Evolutionary conservation across 148 eudicot genomes (phyloP), one percentile per base, ranked within the genome.

Genomic region (Mesembryanthemum crystallinum): DNA sequence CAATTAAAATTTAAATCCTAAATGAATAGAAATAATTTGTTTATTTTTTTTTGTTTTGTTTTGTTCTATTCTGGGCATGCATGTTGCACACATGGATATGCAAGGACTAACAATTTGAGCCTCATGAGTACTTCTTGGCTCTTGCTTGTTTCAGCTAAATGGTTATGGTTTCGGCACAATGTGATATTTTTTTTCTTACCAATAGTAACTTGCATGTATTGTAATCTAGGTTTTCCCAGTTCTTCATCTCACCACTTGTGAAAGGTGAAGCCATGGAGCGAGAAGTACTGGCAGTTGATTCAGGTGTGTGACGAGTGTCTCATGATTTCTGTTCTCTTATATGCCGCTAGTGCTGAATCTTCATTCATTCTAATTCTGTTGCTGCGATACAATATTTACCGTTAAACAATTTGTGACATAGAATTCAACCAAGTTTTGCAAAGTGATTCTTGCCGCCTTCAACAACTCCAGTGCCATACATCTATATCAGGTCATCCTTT

Each of bases 351-450:
- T 58, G 4, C 54, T 65, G 27, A 43, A 23, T 27, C 47, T 68
- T 15, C 27, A 11, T 28, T 27, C 10, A 7, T 55, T 78, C 27
- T 70, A 21, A 3, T 72, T 60, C 64, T 76, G 13, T 49, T 67
- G 29, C 32, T 64, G 39, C 66, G 37, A 30, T 78, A 18, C 42
- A 35, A 27, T 76, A 33, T 73, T 69, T 64, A 64, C 29, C 72
- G 27, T 64, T 68, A 47, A 64, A 32, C 54, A 69, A 73, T 74
- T 35, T 77, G 49, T 70, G 67, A 54, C 20, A 13, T 72, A 94
- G 98, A 94, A 83, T 94, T 90, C 78, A 94, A 94, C 85, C 98
- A 94, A 86, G 93, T 83, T 82, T 75, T 92, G 87, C 98, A 94
- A 86, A 94, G 80, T 85, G 98, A 94, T 84, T 79, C 89, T 75